A percentile compares a stretch with the other conserved stretches of the same genome.
Conservation (phyloP, 306 rosid species). For the Ormosia emarginata region DNA sequence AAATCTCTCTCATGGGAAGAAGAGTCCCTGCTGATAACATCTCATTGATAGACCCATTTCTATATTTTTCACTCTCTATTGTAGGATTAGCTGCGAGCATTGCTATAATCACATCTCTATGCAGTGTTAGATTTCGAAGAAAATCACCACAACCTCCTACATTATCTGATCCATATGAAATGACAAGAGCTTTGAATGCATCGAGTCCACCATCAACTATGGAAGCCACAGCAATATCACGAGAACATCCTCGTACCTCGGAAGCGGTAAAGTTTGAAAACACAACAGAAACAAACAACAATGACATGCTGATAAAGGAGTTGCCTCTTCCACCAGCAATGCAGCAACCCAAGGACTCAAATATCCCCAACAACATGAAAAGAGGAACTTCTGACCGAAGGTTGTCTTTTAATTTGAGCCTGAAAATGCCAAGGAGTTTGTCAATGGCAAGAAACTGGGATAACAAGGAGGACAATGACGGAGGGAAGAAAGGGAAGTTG, state of each 20-base stretch:
- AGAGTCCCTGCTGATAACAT: conserved; percentile 41
- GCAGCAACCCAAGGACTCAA: conserved; percentile 1
- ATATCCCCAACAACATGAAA: background rate
- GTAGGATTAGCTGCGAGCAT: conserved; percentile 45
- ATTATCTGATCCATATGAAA: background rate
- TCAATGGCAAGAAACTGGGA: conserved; percentile 46
- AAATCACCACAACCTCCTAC: conserved; percentile 5
- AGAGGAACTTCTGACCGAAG: conserved; percentile 47
- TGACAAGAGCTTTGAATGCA: background rate
- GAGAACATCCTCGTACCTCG: background rate
- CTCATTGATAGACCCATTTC: conserved; percentile 32
- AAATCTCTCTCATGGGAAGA: conserved; percentile 61
- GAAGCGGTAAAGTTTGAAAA: conserved; percentile 8
- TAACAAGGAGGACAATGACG: background rate
- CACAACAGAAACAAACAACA: background rate
- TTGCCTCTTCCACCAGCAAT: conserved; percentile 52
- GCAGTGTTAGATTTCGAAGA: conserved; percentile 35
- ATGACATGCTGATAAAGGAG: conserved; percentile 23
- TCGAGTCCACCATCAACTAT: background rate
- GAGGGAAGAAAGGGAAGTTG: conserved; percentile 18
- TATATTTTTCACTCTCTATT: conserved; percentile 37
- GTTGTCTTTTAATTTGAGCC: conserved; percentile 35
- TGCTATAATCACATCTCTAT: conserved; percentile 47
- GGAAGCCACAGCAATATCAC: background rate
- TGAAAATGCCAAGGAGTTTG: conserved; percentile 46